Evolutionary conservation across 108 stramenopile genomes (phyloP).

Genomic region (Asterionellopsis glacialis): DNA sequence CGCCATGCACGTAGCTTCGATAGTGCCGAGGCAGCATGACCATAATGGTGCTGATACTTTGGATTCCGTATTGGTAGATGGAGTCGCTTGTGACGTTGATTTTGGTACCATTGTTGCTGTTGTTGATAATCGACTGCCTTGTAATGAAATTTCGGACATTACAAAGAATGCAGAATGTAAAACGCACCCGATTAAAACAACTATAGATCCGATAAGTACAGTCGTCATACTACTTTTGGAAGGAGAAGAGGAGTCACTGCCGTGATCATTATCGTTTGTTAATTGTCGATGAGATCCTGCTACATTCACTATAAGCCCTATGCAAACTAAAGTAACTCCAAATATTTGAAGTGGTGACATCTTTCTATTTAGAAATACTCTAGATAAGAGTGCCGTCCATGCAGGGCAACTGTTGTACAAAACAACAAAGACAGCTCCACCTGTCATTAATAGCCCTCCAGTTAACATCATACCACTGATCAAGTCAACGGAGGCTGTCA

Average conservation of each 20-base stretch:
- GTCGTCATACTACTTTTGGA: no score
- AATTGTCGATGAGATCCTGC: background rate
- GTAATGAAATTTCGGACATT: no score
- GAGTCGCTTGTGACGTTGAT: no score
- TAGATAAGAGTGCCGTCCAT: constrained; percentile 6
- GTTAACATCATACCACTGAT: constrained; percentile 7
- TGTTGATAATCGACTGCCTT: no score
- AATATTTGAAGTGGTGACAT: background rate
- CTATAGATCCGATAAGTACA: no score
- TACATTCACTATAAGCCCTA: constrained; percentile 4
- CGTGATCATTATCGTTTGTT: background rate
- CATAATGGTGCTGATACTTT: no score
- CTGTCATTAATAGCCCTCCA: constrained; percentile 6
- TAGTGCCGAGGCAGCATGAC: no score
- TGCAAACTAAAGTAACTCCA: constrained; percentile 3
- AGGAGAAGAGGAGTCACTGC: background rate
- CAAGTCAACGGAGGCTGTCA: constrained; percentile 1
- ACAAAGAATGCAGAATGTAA: no score
- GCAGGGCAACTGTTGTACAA: constrained; percentile 9
- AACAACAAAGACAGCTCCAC: constrained; percentile 1
- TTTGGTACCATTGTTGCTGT: no score
- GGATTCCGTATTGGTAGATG: no score
- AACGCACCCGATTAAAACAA: no score
- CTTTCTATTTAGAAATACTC: background rate
- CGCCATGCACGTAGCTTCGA: no score